A percentile compares a stretch with the other conserved stretches of the same genome.
Conservation (phyloP, 768 basidiomycete species). For the Tulasnella sp. region DNA sequence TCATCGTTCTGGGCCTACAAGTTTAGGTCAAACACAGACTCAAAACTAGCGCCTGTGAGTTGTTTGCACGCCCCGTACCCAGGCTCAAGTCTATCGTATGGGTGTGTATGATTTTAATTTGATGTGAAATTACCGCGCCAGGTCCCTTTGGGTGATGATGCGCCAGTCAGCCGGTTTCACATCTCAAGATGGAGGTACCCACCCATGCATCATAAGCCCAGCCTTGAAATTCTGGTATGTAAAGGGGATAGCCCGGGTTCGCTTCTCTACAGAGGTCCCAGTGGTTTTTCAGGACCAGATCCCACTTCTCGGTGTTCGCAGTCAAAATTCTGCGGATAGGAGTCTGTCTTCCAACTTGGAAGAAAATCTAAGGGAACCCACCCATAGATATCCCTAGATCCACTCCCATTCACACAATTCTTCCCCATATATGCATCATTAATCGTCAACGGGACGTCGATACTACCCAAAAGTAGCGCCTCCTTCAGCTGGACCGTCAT, state of each 20-base stretch:
- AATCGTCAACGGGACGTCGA: conserved; percentile 62
- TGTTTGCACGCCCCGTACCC: conserved; percentile 48
- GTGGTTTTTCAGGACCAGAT: conserved; percentile 50
- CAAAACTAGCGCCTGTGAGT: conserved; percentile 61
- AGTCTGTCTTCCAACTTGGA: conserved; percentile 37
- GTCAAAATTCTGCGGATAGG: conserved; percentile 70
- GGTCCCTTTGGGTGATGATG: neutral
- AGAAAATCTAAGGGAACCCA: neutral
- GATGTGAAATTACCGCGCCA: conserved; percentile 30
- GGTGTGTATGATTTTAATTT: too few species aligned
- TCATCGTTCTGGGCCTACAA: conserved; percentile 70
- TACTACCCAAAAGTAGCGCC: conserved; percentile 41
- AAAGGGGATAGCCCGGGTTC: conserved; percentile 43
- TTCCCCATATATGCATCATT: conserved; percentile 50
- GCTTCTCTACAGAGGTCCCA: conserved; percentile 45
- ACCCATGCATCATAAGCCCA: conserved; percentile 77
- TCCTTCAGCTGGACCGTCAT: conserved; percentile 55
- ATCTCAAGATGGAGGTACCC: neutral
- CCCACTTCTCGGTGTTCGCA: conserved; percentile 64
- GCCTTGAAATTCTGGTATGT: conserved; percentile 66
- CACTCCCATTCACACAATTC: conserved; percentile 67
- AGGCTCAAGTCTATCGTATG: neutral
- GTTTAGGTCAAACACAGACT: conserved; percentile 67
- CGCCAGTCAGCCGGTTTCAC: too few species aligned
- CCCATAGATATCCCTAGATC: conserved; percentile 66